Evolutionary conservation across 192 early-diverging fungal genomes (phyloP).

Genomic region (Backusella mclennaniae): DNA sequence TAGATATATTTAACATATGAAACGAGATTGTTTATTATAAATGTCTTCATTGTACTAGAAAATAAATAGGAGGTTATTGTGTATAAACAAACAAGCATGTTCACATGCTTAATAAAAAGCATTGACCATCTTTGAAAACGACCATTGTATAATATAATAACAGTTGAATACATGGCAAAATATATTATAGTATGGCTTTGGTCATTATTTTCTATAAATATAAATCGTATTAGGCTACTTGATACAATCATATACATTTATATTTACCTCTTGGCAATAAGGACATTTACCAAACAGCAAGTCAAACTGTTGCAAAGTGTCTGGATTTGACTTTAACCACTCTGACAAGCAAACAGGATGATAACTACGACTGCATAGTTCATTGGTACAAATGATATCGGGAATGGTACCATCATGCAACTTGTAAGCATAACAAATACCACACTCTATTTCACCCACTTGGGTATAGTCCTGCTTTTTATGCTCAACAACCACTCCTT

Average conservation of each 20-base stretch:
- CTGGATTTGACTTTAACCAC: conserved; percentile 23
- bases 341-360: conserved; percentile 24
- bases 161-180: too few relatives aligned
- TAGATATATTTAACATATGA: too few relatives aligned
- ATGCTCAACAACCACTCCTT: neutral
- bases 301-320: conserved; percentile 19
- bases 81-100: too few relatives aligned
- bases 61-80: too few relatives aligned
- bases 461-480: neutral
- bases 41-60: too few relatives aligned
- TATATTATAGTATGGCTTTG: conserved; percentile 11
- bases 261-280: conserved; percentile 25
- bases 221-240: neutral
- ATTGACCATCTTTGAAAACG: too few relatives aligned
- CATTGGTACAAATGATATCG: conserved; percentile 11
- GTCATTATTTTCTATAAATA: conserved; percentile 11
- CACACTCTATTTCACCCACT: conserved; percentile 20
- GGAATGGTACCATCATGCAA: conserved; percentile 8
- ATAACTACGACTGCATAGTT: conserved; percentile 13
- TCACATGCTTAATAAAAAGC: too few relatives aligned
- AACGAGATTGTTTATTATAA: too few relatives aligned
- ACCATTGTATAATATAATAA: too few relatives aligned
- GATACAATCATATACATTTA: neutral
- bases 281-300: conserved; percentile 29
- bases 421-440: conserved; percentile 31